A percentile compares a stretch with the other conserved stretches of the same genome.
phyloP scores from a whole-genome alignment of 2,329 filamentous ascomycete species.

The Westerdykella aurantiaca region DNA sequence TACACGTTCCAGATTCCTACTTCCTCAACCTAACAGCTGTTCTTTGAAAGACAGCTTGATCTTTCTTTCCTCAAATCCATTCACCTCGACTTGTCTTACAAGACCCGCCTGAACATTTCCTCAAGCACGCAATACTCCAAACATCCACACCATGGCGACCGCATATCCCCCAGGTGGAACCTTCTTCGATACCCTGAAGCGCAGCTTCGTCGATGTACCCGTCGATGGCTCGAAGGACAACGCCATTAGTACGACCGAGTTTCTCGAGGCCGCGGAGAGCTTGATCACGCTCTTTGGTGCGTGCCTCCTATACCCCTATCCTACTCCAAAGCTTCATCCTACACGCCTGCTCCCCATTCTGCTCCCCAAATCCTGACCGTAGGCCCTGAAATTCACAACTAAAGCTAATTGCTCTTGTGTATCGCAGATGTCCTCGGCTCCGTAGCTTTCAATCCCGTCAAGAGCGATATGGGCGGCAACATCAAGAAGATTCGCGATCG shows the following conservation, averaged over 20 bases:
- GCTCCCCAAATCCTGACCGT: neutral
- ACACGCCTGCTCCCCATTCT: neutral
- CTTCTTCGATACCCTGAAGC: constrained; percentile 79
- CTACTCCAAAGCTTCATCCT: neutral
- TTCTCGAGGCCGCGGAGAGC: constrained; percentile 85
- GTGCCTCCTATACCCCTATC: constrained; percentile 8
- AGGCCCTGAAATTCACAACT: neutral
- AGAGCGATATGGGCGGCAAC: constrained; percentile 86
- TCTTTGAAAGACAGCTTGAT: too few species aligned
- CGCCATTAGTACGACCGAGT: constrained; percentile 75
- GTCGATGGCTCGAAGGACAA: constrained; percentile 67
- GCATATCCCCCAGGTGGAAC: constrained; percentile 57
- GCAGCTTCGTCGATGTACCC: constrained; percentile 77
- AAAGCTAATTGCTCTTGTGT: neutral
- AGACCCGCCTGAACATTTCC: too few species aligned
- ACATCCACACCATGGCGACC: constrained; percentile 20
- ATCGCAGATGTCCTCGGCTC: constrained; percentile 53
- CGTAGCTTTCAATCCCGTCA: constrained; percentile 82
- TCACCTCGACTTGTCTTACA: too few species aligned
- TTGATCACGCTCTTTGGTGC: constrained; percentile 81
- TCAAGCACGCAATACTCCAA: too few species aligned
- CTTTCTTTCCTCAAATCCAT: too few species aligned
- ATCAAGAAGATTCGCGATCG: constrained; percentile 92
- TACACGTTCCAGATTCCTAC: too few species aligned
- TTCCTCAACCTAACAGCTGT: too few species aligned